These are phyloP conservation scores for Pythium chondricola DNA, from an alignment of 352 stramenopile genomes.

Conservation along the genomic window DNA sequence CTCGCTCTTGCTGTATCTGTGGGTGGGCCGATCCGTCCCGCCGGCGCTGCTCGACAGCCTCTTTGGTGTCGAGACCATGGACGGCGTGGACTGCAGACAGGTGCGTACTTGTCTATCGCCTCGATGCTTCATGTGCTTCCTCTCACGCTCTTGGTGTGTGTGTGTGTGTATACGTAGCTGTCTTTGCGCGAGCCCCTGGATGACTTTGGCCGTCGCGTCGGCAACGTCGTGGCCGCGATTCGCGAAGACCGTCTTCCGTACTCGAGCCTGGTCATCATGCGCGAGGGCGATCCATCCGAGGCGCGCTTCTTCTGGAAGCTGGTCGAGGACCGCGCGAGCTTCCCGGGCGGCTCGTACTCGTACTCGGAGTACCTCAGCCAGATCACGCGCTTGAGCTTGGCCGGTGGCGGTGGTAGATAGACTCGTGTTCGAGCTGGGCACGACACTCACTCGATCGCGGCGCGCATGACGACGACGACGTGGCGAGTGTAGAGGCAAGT, in stretches of 20 bases:
- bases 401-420: constrained; percentile 46
- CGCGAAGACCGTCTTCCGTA: constrained; percentile 82
- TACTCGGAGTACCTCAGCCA: constrained; percentile 97
- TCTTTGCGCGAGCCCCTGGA: constrained; percentile 80
- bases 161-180: constrained; percentile 30
- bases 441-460: too few species aligned
- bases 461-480: too few species aligned
- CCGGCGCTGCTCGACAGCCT: constrained; percentile 85
- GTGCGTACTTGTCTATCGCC: constrained; percentile 25
- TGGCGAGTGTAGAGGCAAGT: too few species aligned
- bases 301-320: constrained; percentile 96
- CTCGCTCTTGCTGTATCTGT: constrained; percentile 93
- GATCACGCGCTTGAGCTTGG: constrained; percentile 75
- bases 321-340: constrained; percentile 97
- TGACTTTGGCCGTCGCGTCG: constrained; percentile 79
- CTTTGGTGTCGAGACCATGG: constrained; percentile 93
- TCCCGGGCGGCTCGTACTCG: constrained; percentile 95
- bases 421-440: constrained; percentile 25
- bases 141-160: not conserved
- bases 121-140: not conserved
- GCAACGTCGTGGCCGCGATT: constrained; percentile 85
- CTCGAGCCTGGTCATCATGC: constrained; percentile 88
- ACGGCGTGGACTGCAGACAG: constrained; percentile 90
- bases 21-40: constrained; percentile 91
- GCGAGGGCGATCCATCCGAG: constrained; percentile 92